A percentile compares a stretch with the other conserved stretches of the same genome.
These are phyloP conservation scores for Sugiyamaella novakii DNA, from an alignment of 1,139 yeast species.

Conservation along the genomic window DNA sequence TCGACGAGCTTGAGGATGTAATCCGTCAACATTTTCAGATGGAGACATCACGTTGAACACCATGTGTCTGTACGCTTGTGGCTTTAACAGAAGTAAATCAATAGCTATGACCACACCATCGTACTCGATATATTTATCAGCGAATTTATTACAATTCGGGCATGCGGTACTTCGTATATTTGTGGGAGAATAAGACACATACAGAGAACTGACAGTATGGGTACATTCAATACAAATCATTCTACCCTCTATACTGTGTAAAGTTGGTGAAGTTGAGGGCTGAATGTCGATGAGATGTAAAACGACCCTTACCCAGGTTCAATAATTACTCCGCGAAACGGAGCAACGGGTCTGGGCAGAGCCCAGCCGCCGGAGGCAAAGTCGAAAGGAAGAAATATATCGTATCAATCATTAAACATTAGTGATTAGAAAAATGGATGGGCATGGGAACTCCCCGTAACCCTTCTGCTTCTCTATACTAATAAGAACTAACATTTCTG, in stretches of 20 bases:
- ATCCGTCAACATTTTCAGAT: slow-evolving; percentile 27
- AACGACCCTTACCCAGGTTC: slow-evolving; percentile 9
- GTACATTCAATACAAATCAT: slow-evolving; percentile 94
- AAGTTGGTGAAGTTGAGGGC: neutral
- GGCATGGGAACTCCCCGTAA: neutral
- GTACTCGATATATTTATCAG: slow-evolving; percentile 89
- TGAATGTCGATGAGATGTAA: neutral
- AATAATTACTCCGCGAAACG: neutral
- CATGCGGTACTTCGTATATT: slow-evolving; percentile 84
- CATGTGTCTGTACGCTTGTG: slow-evolving; percentile 87
- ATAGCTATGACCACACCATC: slow-evolving; percentile 83
- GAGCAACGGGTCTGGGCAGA: slow-evolving; percentile 4
- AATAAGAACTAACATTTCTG: neutral
- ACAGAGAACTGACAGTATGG: slow-evolving; percentile 62
- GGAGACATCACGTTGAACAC: slow-evolving; percentile 69
- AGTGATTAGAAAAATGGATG: slow-evolving; percentile 4
- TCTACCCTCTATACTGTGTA: neutral
- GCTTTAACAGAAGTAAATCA: slow-evolving; percentile 78
- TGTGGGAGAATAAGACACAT: slow-evolving; percentile 70
- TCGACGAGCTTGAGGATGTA: slow-evolving; percentile 44
- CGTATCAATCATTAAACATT: neutral
- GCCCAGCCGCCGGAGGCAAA: slow-evolving; percentile 3
- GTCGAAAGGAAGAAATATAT: too few species aligned
- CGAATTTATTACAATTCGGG: slow-evolving; percentile 66
- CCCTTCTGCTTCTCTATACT: too few species aligned